phyloP scores from a whole-genome alignment of 768 basidiomycete species.

The Termitomyces sp. region DNA sequence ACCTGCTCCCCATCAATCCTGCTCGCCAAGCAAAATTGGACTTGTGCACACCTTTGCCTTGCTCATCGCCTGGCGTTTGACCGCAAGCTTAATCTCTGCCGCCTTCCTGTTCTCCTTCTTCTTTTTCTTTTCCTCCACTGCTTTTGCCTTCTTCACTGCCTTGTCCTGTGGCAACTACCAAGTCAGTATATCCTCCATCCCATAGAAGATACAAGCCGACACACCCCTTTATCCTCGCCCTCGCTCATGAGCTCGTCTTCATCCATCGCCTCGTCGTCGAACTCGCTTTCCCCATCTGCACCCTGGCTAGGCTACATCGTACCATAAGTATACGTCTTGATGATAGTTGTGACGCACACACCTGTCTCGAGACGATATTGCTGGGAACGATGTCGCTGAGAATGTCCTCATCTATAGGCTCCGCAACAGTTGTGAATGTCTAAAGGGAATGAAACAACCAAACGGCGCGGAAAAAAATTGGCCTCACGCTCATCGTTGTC shows the following conservation, averaged over 20 bases:
- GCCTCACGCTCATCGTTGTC: slow-evolving; percentile 19
- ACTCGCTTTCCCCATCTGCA: slow-evolving; percentile 73
- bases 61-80: slow-evolving; percentile 79
- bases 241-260: slow-evolving; percentile 63
- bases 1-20: slow-evolving; percentile 43
- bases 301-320: slow-evolving; percentile 52
- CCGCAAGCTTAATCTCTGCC: slow-evolving; percentile 64
- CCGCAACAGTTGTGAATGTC: slow-evolving; percentile 32
- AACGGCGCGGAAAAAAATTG: slow-evolving; percentile 1
- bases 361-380: slow-evolving; percentile 88
- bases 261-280: slow-evolving; percentile 51
- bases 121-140: slow-evolving; percentile 21
- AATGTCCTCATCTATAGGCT: slow-evolving; percentile 65
- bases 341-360: slow-evolving; percentile 22
- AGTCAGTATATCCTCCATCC: neutral
- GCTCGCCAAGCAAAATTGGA: neutral
- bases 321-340: slow-evolving; percentile 2
- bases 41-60: slow-evolving; percentile 66
- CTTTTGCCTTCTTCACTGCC: slow-evolving; percentile 8
- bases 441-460: slow-evolving; percentile 8
- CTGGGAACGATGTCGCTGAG: slow-evolving; percentile 88
- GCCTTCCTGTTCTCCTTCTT: slow-evolving; percentile 51
- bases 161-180: neutral
- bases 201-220: slow-evolving; percentile 15
- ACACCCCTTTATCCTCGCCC: slow-evolving; percentile 31